Evolutionary conservation across 805 yeast genomes (phyloP).

Genomic region (Wickerhamomyces xylosicus): DNA sequence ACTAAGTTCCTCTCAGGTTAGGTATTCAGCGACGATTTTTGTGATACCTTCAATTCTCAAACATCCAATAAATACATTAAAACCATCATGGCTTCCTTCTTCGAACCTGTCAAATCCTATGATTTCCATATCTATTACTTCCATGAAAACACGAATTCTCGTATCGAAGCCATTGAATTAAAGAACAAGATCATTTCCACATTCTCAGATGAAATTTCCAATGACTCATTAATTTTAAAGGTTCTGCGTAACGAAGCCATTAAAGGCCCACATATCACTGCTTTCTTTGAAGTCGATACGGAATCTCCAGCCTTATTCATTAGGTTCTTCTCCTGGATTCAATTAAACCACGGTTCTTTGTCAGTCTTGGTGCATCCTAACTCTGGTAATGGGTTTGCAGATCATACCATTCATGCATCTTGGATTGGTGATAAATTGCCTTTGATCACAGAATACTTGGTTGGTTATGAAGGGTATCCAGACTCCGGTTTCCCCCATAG

Average conservation of each 20-base stretch:
- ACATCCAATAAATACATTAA: too few species aligned
- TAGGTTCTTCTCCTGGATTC: slow-evolving; percentile 34
- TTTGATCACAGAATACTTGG: slow-evolving; percentile 6
- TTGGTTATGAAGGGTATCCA: slow-evolving; percentile 3
- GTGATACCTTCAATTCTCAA: too few species aligned
- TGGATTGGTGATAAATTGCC: slow-evolving; percentile 38
- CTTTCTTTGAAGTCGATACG: slow-evolving; percentile 44
- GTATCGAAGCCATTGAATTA: slow-evolving; percentile 25
- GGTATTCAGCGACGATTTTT: too few species aligned
- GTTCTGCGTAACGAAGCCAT: slow-evolving; percentile 4
- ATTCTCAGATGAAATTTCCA: slow-evolving; percentile 21
- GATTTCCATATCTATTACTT: slow-evolving; percentile 45
- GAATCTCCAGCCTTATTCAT: slow-evolving; percentile 30
- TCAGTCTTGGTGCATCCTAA: slow-evolving; percentile 45
- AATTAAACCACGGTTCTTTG: slow-evolving; percentile 36
- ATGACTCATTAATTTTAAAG: slow-evolving; percentile 12
- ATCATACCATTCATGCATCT: slow-evolving; percentile 39
- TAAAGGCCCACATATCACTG: slow-evolving; percentile 35
- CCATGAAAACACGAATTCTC: slow-evolving; percentile 22
- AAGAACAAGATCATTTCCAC: slow-evolving; percentile 29
- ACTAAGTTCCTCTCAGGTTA: too few species aligned
- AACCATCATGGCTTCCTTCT: slow-evolving; percentile 1
- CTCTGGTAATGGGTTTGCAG: slow-evolving; percentile 27
- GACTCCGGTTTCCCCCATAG: slow-evolving; percentile 8
- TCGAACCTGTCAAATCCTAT: slow-evolving; percentile 24